phyloP scores from a whole-genome alignment of 495 filamentous ascomycete species.

The Aspergillus funiculosus region DNA sequence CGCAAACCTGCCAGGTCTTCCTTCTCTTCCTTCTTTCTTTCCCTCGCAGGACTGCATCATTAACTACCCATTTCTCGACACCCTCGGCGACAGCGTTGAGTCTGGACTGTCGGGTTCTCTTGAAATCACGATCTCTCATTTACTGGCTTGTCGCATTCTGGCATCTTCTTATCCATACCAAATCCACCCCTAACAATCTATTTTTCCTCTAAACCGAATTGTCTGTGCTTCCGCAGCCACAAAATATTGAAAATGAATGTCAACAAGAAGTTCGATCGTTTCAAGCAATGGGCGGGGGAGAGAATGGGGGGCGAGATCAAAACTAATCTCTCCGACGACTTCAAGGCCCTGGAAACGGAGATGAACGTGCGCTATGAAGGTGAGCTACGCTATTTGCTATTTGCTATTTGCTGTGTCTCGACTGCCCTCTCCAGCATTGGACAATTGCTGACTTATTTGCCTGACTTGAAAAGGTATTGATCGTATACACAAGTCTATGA shows the following conservation, averaged over 20 bases:
- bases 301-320: constrained; percentile 93
- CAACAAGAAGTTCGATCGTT: constrained; percentile 91
- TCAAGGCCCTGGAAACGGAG: constrained; percentile 87
- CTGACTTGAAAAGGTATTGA: constrained; percentile 64
- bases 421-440: background rate
- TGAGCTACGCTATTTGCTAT: constrained; percentile 33
- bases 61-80: background rate
- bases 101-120: background rate
- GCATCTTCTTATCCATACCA: constrained; percentile 2
- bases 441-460: constrained; percentile 11
- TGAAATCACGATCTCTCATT: background rate
- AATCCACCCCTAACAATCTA: constrained; percentile 7
- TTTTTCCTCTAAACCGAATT: constrained; percentile 2
- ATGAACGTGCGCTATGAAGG: constrained; percentile 91
- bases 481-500: constrained; percentile 85
- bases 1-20: constrained; percentile 13
- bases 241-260: constrained; percentile 64
- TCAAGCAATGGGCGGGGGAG: constrained; percentile 98
- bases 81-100: too few species aligned
- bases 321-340: constrained; percentile 84
- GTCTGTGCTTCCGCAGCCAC: constrained; percentile 2
- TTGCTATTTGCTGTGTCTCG: too few species aligned
- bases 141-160: constrained; percentile 9
- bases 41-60: constrained; percentile 8
- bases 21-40: constrained; percentile 18